Conservation (phyloP, 2,329 filamentous ascomycete species). For the Rhynchosporium secalis region DNA sequence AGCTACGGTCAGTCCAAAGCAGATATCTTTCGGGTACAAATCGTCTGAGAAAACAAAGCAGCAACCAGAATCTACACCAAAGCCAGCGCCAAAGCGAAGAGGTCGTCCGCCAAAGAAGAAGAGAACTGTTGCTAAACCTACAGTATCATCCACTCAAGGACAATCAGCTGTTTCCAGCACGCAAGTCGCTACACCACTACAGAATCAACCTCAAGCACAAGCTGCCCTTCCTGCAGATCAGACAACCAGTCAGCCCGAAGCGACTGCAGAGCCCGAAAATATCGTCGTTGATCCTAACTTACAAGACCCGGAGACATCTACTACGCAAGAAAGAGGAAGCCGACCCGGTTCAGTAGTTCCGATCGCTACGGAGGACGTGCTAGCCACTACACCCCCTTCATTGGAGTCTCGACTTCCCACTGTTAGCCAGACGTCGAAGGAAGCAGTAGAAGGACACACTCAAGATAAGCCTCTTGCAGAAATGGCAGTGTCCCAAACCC, state of each 20-base stretch:
- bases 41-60: not conserved
- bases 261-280: not conserved
- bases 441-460: not conserved
- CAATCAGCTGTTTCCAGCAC: not conserved
- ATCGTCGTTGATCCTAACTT: not conserved
- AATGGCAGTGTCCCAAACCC: not conserved
- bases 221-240: not conserved
- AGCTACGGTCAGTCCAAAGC: not conserved
- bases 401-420: not conserved
- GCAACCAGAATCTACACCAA: not conserved
- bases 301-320: not conserved
- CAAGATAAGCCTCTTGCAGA: not conserved
- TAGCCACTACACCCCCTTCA: not conserved
- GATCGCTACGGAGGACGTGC: not conserved
- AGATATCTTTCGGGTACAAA: not conserved
- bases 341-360: not conserved
- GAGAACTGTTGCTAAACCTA: not conserved
- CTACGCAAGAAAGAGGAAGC: not conserved
- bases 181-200: not conserved
- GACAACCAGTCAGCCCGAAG: not conserved
- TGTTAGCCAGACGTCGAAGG: not conserved
- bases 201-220: not conserved
- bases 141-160: not conserved
- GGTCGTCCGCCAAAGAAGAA: slow-evolving; percentile 11
- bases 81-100: slow-evolving; percentile 5